phyloP scores from a whole-genome alignment of 192 early-diverging fungal genomes.

The Podila epigama region DNA sequence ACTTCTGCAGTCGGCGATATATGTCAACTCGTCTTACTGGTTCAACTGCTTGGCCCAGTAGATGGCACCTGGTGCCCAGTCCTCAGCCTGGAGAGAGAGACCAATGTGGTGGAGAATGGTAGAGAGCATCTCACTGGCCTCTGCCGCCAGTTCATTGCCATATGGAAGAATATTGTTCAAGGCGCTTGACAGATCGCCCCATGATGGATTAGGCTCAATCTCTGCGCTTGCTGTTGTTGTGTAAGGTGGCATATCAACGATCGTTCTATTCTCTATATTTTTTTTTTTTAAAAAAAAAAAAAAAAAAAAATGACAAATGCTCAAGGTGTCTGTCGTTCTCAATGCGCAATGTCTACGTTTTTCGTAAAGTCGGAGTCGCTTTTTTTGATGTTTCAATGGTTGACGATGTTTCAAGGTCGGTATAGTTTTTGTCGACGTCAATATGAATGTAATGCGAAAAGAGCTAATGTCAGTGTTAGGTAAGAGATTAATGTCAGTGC shows the following conservation, averaged over 20 bases:
- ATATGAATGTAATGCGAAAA: too few species aligned
- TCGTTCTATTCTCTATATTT: too few species aligned
- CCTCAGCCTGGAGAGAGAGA: slow-evolving; percentile 51
- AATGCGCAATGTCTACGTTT: too few species aligned
- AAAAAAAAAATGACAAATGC: too few species aligned
- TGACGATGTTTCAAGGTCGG: too few species aligned
- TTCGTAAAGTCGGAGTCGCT: too few species aligned
- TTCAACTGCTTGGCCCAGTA: slow-evolving; percentile 66
- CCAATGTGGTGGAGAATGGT: slow-evolving; percentile 34
- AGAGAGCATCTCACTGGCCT: slow-evolving; percentile 38
- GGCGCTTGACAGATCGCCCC: slow-evolving; percentile 36
- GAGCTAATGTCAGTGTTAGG: too few species aligned
- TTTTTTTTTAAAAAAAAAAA: too few species aligned
- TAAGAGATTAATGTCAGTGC: too few species aligned
- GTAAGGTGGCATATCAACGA: slow-evolving; percentile 5
- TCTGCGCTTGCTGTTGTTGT: neutral
- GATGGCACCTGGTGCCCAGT: slow-evolving; percentile 62
- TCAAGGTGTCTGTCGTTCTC: too few species aligned
- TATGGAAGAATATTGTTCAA: slow-evolving; percentile 41
- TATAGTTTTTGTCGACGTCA: too few species aligned
- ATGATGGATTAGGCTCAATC: neutral
- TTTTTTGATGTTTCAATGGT: too few species aligned
- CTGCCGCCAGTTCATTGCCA: slow-evolving; percentile 25
- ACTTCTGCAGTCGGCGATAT: neutral
- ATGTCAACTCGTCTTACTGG: slow-evolving; percentile 49